Evolutionary conservation across 495 filamentous ascomycete genomes (phyloP), one percentile per base, ranked within the genome.

Genomic region (Daldinia vernicosa): DNA sequence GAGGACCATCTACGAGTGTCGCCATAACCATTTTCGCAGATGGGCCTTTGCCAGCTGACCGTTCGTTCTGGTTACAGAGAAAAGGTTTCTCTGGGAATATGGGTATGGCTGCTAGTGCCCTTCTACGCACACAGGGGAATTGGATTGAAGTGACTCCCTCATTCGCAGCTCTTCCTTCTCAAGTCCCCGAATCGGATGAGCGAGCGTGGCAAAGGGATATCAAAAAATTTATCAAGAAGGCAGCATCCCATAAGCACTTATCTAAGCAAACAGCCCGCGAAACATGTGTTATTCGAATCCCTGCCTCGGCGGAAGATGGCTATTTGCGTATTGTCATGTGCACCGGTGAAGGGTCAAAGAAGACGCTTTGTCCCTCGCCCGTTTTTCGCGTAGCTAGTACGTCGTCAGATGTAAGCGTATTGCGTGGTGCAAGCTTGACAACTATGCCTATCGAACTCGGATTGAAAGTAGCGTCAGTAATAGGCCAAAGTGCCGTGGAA

Each of bases 191-290:
- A 2, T 71, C 75, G 8, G 85, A 88, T 40, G 89, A 91, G 66
- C 82, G 89, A 24, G 86, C 85, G 26, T 90, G 89, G 89, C 87
- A 90, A 74, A 80, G 89, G 45, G 89, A 91, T 70, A 88, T 92
- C 55, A 80, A 78, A 24, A 85, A 86, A 45, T 89, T 89, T 39
- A 65, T 74, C 1, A 89, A 87, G 59, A 88, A 85, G 58, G 79
- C 80, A 0, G 53, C 80, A 4, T 74, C 78, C 1, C 80, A 80
- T 4, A 71, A 79, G 4, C 75, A 80, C 2, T 39, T 75, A 27
- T 77, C 84, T 32, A 80, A 76, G 7, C 89, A 91, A 68, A 60
- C 76, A 0, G 69, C 86, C 3, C 83, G 89, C 8, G 86, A 91
- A 70, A 91, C 90, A 0, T 84, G 84, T 7, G 83, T 91, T 7